Percentiles rank a stretch among this genome's conserved stretches.
Conservation (phyloP, 805 yeast genomes). For the Cyberlindnera japonica region DNA sequence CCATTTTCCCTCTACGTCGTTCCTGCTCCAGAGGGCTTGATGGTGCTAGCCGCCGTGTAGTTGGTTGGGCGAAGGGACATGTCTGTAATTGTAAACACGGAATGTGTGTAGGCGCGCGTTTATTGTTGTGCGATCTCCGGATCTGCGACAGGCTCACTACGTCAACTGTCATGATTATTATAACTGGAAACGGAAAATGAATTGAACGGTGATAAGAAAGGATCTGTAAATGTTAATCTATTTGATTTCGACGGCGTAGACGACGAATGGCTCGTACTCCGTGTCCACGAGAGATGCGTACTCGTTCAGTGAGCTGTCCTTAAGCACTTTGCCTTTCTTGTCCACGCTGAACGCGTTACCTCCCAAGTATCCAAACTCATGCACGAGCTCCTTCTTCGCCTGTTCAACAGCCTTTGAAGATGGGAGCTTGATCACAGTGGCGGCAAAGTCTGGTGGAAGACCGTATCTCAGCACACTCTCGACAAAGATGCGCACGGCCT, state of each 20-base stretch:
- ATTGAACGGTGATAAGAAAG: too few species aligned
- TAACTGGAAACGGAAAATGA: too few species aligned
- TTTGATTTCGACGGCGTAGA: conserved; percentile 55
- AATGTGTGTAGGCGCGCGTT: background rate
- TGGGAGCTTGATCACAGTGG: conserved; percentile 45
- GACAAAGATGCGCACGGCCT: conserved; percentile 81
- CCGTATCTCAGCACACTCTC: conserved; percentile 96
- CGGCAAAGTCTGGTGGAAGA: conserved; percentile 85
- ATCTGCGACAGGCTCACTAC: background rate
- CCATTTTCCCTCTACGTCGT: conserved; percentile 45
- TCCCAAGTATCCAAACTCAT: conserved; percentile 82
- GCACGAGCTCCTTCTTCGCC: conserved; percentile 66
- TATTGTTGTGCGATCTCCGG: background rate
- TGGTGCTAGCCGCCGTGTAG: conserved; percentile 2
- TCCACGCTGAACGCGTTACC: conserved; percentile 81
- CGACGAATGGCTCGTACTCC: conserved; percentile 94
- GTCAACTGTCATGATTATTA: too few species aligned
- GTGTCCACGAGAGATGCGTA: conserved; percentile 91
- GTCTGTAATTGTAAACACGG: background rate
- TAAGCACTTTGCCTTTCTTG: conserved; percentile 59
- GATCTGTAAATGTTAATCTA: conserved; percentile 11
- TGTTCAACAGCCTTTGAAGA: conserved; percentile 40
- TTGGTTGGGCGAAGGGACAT: background rate
- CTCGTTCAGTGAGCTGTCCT: conserved; percentile 69
- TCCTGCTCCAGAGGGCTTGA: too few species aligned